Evolutionary conservation across 495 filamentous ascomycete genomes (phyloP).

Genomic region (Ramalina peruviana): DNA sequence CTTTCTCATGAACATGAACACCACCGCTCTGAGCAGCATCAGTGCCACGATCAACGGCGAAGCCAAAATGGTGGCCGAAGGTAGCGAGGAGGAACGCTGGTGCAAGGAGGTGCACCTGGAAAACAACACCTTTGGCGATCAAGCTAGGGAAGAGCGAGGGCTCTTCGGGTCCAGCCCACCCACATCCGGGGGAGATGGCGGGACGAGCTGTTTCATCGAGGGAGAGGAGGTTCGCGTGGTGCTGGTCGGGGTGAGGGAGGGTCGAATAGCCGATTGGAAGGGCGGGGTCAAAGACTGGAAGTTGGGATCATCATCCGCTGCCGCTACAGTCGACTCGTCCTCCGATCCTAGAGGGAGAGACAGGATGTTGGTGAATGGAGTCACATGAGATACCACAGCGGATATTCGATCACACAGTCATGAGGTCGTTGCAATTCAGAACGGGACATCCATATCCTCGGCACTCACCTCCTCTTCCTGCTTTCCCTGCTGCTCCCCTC

Average conservation of each 20-base stretch:
- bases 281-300: conserved; percentile 62
- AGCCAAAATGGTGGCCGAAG: conserved; percentile 54
- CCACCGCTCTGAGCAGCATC: conserved; percentile 74
- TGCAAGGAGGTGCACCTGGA: conserved; percentile 71
- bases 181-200: conserved; percentile 33
- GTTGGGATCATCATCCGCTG: conserved; percentile 23
- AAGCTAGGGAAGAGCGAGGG: conserved; percentile 32
- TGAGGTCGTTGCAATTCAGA: conserved; percentile 21
- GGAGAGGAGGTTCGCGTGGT: conserved; percentile 58
- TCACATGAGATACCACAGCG: conserved; percentile 1
- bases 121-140: conserved; percentile 70
- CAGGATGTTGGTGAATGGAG: conserved; percentile 26
- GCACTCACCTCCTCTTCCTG: conserved; percentile 14
- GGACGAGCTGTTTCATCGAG: conserved; percentile 48
- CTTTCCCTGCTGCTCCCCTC: conserved; percentile 31
- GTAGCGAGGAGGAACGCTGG: conserved; percentile 67
- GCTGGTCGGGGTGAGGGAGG: conserved; percentile 57
- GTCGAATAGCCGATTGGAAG: conserved; percentile 72
- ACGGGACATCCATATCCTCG: conserved; percentile 57
- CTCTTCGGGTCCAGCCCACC: conserved; percentile 31
- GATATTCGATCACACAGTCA: background rate
- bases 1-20: conserved; percentile 79
- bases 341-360: conserved; percentile 16
- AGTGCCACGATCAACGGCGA: conserved; percentile 83
- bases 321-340: conserved; percentile 11